phyloP scores from a whole-genome alignment of 495 filamentous ascomycete genomes.

The Penicillium parvum region DNA sequence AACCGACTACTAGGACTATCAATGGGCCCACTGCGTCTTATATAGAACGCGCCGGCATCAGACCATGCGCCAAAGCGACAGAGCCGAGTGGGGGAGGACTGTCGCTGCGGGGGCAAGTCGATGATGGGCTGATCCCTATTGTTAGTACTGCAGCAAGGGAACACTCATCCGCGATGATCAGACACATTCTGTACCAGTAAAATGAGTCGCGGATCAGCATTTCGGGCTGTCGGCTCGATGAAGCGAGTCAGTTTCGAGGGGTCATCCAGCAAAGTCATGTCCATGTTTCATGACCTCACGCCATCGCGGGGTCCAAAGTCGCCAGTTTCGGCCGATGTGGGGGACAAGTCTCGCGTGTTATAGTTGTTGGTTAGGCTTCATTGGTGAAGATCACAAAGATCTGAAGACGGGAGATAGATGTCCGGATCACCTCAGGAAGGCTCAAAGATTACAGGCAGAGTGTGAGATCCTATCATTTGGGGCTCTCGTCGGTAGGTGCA shows the following conservation, averaged over 20 bases:
- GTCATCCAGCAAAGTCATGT: neutral
- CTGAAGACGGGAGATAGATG: too few relatives aligned
- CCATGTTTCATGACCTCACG: too few relatives aligned
- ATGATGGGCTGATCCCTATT: conserved; percentile 5
- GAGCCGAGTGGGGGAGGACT: conserved; percentile 18
- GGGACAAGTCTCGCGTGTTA: too few relatives aligned
- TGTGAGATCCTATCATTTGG: too few relatives aligned
- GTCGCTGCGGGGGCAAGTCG: conserved; percentile 10
- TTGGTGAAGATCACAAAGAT: too few relatives aligned
- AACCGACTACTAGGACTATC: neutral
- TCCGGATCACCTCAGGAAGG: too few relatives aligned
- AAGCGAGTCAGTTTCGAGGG: neutral
- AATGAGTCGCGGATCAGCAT: conserved; percentile 2
- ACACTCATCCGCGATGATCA: conserved; percentile 10
- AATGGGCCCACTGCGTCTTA: conserved; percentile 6
- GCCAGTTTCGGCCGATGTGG: neutral
- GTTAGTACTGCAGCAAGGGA: too few relatives aligned
- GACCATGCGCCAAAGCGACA: conserved; percentile 18
- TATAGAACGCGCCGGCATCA: conserved; percentile 10
- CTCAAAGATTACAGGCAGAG: too few relatives aligned
- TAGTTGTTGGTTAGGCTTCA: too few relatives aligned
- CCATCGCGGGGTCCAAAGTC: conserved; percentile 20
- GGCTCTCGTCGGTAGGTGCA: too few relatives aligned
- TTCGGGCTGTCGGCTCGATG: conserved; percentile 8
- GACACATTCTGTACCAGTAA: neutral